Percentiles rank a stretch among this genome's conserved stretches.
These are phyloP conservation scores for Pseudonectria foliicola DNA, from an alignment of 2,329 filamentous ascomycete genomes.

Conservation along the genomic window DNA sequence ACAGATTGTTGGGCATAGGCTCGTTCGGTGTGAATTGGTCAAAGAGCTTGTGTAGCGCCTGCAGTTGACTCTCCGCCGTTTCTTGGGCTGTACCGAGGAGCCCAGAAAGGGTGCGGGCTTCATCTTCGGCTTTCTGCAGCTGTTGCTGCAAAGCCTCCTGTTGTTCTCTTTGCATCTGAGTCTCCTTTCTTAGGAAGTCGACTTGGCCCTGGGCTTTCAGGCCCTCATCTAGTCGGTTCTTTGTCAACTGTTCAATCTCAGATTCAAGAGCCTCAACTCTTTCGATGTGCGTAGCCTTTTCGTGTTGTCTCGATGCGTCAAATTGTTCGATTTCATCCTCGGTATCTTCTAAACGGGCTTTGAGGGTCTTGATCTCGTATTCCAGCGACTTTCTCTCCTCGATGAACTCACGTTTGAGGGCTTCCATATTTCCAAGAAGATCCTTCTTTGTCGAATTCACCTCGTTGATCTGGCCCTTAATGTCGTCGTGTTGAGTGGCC, in stretches of 20 bases:
- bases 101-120: constrained; percentile 42
- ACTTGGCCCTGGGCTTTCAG: constrained; percentile 56
- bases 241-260: constrained; percentile 59
- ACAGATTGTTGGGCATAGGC: constrained; percentile 46
- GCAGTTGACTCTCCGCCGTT: constrained; percentile 42
- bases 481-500: constrained; percentile 50
- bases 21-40: constrained; percentile 49
- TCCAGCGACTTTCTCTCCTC: constrained; percentile 79
- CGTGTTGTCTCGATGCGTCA: constrained; percentile 75
- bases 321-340: constrained; percentile 89
- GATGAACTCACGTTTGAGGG: constrained; percentile 80
- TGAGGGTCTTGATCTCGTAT: constrained; percentile 68
- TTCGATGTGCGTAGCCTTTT: constrained; percentile 63
- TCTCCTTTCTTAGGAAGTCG: constrained; percentile 55
- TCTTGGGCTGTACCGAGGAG: constrained; percentile 46
- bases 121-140: constrained; percentile 48
- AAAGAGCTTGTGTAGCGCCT: constrained; percentile 52
- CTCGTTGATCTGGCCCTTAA: constrained; percentile 69
- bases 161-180: constrained; percentile 51
- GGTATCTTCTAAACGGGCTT: constrained; percentile 72
- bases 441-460: constrained; percentile 89
- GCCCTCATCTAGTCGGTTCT: constrained; percentile 49
- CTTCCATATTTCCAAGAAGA: constrained; percentile 89
- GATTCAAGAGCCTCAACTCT: constrained; percentile 60
- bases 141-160: constrained; percentile 52